These are phyloP conservation scores for Westerdykella ornata DNA, from an alignment of 2,329 filamentous ascomycete genomes.

Conservation along the genomic window DNA sequence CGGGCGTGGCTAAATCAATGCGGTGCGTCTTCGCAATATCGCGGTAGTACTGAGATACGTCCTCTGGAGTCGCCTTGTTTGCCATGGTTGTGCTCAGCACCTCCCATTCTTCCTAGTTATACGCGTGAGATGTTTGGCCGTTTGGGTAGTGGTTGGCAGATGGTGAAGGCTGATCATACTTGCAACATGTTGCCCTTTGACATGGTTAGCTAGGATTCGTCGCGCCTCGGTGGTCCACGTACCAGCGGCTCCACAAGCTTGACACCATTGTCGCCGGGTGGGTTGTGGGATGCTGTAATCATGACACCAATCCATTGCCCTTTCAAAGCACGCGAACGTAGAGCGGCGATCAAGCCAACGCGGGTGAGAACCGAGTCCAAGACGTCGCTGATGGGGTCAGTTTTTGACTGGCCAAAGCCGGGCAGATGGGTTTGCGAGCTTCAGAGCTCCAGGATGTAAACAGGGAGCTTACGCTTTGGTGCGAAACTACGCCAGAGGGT, in stretches of 20 bases:
- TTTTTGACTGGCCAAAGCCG: constrained; percentile 4
- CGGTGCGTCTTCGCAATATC: constrained; percentile 54
- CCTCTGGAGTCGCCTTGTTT: constrained; percentile 70
- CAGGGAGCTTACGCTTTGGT: constrained; percentile 59
- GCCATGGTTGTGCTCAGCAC: constrained; percentile 79
- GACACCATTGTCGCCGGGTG: constrained; percentile 59
- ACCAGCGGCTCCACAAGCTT: constrained; percentile 89
- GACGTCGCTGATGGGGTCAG: constrained; percentile 53
- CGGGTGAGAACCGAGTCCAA: constrained; percentile 90
- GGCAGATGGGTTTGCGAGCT: constrained; percentile 12
- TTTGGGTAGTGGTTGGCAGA: constrained; percentile 5
- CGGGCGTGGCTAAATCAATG: constrained; percentile 61
- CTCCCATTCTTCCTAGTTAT: constrained; percentile 70
- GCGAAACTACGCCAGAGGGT: constrained; percentile 48
- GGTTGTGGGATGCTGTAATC: constrained; percentile 62
- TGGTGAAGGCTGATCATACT: constrained; percentile 12
- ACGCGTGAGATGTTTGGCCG: constrained; percentile 11
- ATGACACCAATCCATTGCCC: constrained; percentile 88
- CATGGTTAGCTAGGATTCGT: constrained; percentile 5
- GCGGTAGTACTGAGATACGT: constrained; percentile 69
- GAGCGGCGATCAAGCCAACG: constrained; percentile 78
- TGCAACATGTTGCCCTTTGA: constrained; percentile 83
- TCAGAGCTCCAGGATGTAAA: too few species aligned
- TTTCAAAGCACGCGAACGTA: constrained; percentile 83
- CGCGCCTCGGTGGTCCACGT: constrained; percentile 13